phyloP scores from a whole-genome alignment of 2,329 filamentous ascomycete genomes.

The Exserohilum rostratum region DNA sequence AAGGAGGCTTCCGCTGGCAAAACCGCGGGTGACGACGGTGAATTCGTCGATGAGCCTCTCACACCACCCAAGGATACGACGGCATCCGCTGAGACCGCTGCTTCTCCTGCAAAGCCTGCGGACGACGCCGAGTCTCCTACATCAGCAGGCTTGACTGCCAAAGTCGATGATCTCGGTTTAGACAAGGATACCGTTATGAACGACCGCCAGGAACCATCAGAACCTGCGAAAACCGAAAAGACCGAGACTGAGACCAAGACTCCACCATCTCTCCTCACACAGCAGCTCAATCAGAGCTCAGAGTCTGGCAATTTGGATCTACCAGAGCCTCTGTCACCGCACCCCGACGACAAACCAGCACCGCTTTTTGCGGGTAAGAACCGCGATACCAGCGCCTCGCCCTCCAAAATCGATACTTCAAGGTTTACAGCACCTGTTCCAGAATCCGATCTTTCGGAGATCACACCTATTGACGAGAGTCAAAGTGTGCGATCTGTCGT shows the following conservation, averaged over 20 bases:
- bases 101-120: slow-evolving; percentile 28
- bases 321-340: slow-evolving; percentile 54
- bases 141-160: slow-evolving; percentile 60
- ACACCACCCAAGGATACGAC: slow-evolving; percentile 58
- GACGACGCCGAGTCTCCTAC: slow-evolving; percentile 54
- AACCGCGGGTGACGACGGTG: slow-evolving; percentile 59
- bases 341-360: slow-evolving; percentile 71
- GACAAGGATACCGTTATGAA: slow-evolving; percentile 62
- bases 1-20: slow-evolving; percentile 32
- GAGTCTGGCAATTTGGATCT: slow-evolving; percentile 34
- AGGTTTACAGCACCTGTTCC: slow-evolving; percentile 35
- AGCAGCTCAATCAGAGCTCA: slow-evolving; percentile 47
- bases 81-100: slow-evolving; percentile 23
- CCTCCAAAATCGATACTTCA: slow-evolving; percentile 36
- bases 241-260: slow-evolving; percentile 38
- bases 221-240: slow-evolving; percentile 28
- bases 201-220: slow-evolving; percentile 31
- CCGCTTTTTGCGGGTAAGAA: slow-evolving; percentile 64
- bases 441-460: slow-evolving; percentile 41
- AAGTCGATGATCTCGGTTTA: slow-evolving; percentile 64
- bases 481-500: slow-evolving; percentile 43
- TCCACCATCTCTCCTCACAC: slow-evolving; percentile 50
- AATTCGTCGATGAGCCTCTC: slow-evolving; percentile 79
- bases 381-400: slow-evolving; percentile 35
- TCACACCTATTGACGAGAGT: slow-evolving; percentile 47